These are phyloP conservation scores for Marchantia paleacea DNA, from an alignment of 225 moss, liverwort and hornwort species.

Conservation along the genomic window DNA sequence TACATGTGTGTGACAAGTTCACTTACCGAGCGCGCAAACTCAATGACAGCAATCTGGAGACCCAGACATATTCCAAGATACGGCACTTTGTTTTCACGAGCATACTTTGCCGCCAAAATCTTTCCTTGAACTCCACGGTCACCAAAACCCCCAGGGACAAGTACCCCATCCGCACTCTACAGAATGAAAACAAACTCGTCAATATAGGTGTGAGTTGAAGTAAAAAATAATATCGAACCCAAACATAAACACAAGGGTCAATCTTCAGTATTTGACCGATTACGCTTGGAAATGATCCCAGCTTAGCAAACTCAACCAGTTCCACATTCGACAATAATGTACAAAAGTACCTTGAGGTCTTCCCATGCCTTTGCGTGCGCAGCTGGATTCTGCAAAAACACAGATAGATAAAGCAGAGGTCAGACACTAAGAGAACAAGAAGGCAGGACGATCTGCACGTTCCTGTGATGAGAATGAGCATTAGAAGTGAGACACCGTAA, in stretches of 20 bases:
- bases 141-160: conserved; percentile 96
- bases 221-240: too few species aligned
- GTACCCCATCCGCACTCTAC: conserved; percentile 73
- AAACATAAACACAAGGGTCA: too few species aligned
- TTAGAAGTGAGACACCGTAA: too few species aligned
- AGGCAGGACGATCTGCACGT: background rate
- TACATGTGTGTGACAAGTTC: too few species aligned
- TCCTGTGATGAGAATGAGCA: background rate
- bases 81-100: conserved; percentile 66
- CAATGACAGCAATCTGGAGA: conserved; percentile 97
- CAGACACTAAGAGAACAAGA: background rate
- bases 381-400: conserved; percentile 55
- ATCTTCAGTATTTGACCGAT: background rate
- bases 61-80: conserved; percentile 94
- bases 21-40: conserved; percentile 70
- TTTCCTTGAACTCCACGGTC: conserved; percentile 91
- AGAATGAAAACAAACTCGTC: background rate
- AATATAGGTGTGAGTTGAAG: too few species aligned
- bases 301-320: background rate
- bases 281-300: background rate
- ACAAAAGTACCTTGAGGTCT: conserved; percentile 56
- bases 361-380: conserved; percentile 72
- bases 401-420: background rate
- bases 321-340: background rate
- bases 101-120: conserved; percentile 79